Evolutionary conservation across 148 eudicot species (phyloP).

Genomic region (Chenopodium quinoa): DNA sequence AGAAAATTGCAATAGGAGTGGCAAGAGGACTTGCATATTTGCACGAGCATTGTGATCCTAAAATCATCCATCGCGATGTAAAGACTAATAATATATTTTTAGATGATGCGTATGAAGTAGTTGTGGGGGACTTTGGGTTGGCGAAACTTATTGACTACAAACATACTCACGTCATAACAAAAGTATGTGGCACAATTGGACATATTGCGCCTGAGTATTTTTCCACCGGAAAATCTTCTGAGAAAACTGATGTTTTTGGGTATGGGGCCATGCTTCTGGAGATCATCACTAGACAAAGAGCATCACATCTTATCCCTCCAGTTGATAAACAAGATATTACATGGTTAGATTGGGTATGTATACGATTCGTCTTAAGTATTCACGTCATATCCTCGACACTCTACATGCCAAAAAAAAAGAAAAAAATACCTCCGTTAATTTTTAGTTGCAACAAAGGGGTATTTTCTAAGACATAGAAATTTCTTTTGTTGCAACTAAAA

Average conservation of each 20-base stretch:
- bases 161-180: constrained; percentile 41
- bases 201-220: too few species aligned
- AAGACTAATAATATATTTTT: constrained; percentile 39
- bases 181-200: constrained; percentile 35
- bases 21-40: constrained; percentile 41
- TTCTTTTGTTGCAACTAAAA: too few species aligned
- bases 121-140: constrained; percentile 41
- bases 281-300: constrained; percentile 43
- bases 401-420: too few species aligned
- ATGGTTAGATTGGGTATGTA: constrained; percentile 43
- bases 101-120: constrained; percentile 37
- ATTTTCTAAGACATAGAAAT: too few species aligned
- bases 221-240: too few species aligned
- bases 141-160: constrained; percentile 40
- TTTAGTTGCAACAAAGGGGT: too few species aligned
- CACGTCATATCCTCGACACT: too few species aligned
- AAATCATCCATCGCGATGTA: constrained; percentile 40
- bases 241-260: too few species aligned
- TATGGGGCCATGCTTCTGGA: constrained; percentile 47
- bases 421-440: too few species aligned
- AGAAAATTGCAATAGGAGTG: constrained; percentile 34
- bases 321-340: constrained; percentile 38
- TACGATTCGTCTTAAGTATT: too few species aligned
- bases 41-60: constrained; percentile 13
- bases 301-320: constrained; percentile 40